Evolutionary conservation across 108 stramenopile genomes (phyloP).

Genomic region (Pinguiococcus pyrenoidosus): DNA sequence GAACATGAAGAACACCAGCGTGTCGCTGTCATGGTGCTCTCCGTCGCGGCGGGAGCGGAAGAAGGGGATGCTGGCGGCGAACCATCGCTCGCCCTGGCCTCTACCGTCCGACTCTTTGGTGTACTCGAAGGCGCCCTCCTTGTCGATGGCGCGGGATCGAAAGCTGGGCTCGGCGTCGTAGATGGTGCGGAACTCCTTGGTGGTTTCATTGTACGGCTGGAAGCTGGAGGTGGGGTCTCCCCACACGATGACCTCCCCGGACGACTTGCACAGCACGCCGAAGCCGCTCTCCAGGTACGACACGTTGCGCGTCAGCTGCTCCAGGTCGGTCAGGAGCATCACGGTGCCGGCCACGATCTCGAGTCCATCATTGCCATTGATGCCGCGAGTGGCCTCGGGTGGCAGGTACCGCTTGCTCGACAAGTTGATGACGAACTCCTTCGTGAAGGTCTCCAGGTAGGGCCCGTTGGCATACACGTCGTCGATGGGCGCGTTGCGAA

Average conservation of each 20-base stretch:
- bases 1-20: too few relatives aligned
- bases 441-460: slow-evolving; percentile 2
- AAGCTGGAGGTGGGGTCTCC: too few relatives aligned
- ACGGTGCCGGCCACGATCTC: background rate
- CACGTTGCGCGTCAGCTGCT: background rate
- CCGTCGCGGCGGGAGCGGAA: too few relatives aligned
- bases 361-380: too few relatives aligned
- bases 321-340: background rate
- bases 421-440: background rate
- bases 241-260: background rate
- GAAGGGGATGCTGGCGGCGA: too few relatives aligned
- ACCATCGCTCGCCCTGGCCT: too few relatives aligned
- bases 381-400: too few relatives aligned
- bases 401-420: background rate
- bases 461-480: background rate
- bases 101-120: too few relatives aligned
- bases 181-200: background rate
- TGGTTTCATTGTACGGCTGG: background rate
- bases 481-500: background rate
- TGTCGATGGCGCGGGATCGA: too few relatives aligned
- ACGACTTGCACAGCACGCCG: background rate
- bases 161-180: background rate
- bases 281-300: background rate
- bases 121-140: too few relatives aligned
- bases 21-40: too few relatives aligned